Conservation (phyloP, 73 alveolate species). For the Tetrahymena thermophila region DNA sequence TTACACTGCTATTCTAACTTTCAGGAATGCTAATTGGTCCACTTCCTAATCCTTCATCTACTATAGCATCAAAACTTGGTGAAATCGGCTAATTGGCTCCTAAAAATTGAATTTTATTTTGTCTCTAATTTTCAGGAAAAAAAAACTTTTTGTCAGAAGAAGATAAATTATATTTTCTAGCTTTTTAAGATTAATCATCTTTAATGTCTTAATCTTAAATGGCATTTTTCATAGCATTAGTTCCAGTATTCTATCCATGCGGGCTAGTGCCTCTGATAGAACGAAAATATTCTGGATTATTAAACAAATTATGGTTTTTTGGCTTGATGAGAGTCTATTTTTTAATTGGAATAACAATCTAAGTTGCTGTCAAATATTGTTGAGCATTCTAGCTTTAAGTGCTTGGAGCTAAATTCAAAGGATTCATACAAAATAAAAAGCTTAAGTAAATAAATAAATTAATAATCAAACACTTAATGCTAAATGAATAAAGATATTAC, state of each 20-base stretch:
- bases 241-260: neutral
- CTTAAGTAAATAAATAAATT: neutral
- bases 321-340: neutral
- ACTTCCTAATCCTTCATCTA: neutral
- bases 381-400: neutral
- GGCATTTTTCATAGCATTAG: neutral
- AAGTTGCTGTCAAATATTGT: neutral
- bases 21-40: neutral
- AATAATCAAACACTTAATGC: neutral
- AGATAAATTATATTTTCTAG: neutral
- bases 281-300: neutral
- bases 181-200: neutral
- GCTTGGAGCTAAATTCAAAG: neutral
- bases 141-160: neutral
- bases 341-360: neutral
- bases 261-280: neutral
- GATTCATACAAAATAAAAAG: neutral
- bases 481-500: neutral
- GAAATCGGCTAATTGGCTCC: neutral
- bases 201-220: neutral
- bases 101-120: neutral
- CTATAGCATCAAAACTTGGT: neutral
- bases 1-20: neutral
- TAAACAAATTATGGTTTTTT: neutral
- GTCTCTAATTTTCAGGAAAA: neutral